Conservation (phyloP, 176 grass and related monocot genomes). For the Avena eriantha region DNA sequence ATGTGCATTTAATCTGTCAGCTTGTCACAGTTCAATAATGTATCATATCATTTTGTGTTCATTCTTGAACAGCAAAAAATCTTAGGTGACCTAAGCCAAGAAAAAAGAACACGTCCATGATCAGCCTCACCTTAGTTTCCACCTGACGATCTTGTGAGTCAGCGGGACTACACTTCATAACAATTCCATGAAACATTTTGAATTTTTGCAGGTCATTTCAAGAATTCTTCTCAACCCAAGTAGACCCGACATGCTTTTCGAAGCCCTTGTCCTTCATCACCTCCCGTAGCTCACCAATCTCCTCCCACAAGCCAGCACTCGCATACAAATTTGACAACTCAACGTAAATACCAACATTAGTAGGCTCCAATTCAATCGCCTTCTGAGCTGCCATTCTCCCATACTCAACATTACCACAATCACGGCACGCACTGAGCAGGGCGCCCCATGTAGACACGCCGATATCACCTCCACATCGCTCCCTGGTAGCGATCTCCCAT, state of each 20-base stretch:
- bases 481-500: constrained; percentile 56
- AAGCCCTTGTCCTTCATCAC: constrained; percentile 60
- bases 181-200: neutral
- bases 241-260: constrained; percentile 60
- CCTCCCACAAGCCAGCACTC: constrained; percentile 61
- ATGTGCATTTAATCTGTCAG: neutral
- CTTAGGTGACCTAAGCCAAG: neutral
- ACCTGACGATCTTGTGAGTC: neutral
- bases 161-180: neutral
- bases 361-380: constrained; percentile 65
- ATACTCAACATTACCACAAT: constrained; percentile 42
- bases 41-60: neutral
- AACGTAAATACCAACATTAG: constrained; percentile 55
- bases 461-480: constrained; percentile 24
- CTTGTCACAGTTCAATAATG: neutral
- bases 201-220: constrained; percentile 12
- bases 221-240: constrained; percentile 48
- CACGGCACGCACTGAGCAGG: constrained; percentile 64
- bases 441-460: constrained; percentile 56
- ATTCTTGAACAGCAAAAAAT: constrained; percentile 16
- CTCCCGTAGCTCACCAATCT: constrained; percentile 53
- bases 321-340: constrained; percentile 75
- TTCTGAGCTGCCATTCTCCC: constrained; percentile 65
- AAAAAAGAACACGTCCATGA: neutral
- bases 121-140: constrained; percentile 32